Conservation (phyloP, 1,284 basidiomycete species). For the Wolfiporia cocos region DNA sequence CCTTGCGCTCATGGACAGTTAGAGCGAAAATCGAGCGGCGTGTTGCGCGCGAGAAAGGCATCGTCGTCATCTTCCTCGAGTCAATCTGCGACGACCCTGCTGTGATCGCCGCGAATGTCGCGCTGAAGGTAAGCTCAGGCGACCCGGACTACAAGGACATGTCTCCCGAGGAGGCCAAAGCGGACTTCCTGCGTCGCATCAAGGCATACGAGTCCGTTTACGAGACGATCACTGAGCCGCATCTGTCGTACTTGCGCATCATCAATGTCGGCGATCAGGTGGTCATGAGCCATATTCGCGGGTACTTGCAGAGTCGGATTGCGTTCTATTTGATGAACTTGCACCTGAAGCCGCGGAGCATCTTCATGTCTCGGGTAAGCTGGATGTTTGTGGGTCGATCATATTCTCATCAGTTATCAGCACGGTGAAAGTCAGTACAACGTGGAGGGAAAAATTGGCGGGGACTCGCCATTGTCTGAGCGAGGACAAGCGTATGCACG, state of each 20-base stretch:
- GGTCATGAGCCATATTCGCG: slow-evolving; percentile 79
- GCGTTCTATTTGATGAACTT: slow-evolving; percentile 99
- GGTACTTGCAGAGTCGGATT: slow-evolving; percentile 94
- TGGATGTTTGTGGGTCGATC: slow-evolving; percentile 3
- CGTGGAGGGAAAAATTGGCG: slow-evolving; percentile 95
- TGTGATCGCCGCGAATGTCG: slow-evolving; percentile 93
- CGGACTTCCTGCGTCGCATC: slow-evolving; percentile 90
- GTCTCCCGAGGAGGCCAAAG: slow-evolving; percentile 80
- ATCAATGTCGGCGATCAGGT: slow-evolving; percentile 87
- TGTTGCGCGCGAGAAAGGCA: slow-evolving; percentile 85
- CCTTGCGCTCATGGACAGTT: slow-evolving; percentile 1
- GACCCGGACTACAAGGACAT: slow-evolving; percentile 97
- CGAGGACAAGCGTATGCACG: slow-evolving; percentile 83
- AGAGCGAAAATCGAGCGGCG: slow-evolving; percentile 79
- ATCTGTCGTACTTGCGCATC: slow-evolving; percentile 84
- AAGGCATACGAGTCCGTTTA: slow-evolving; percentile 94
- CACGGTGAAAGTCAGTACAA: slow-evolving; percentile 99
- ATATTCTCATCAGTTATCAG: slow-evolving; percentile 34
- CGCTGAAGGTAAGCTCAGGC: slow-evolving; percentile 91
- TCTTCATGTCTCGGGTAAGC: slow-evolving; percentile 94
- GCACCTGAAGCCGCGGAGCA: slow-evolving; percentile 93
- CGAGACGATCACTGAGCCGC: slow-evolving; percentile 86
- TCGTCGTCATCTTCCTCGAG: slow-evolving; percentile 92
- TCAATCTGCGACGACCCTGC: slow-evolving; percentile 92
- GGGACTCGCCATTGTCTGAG: slow-evolving; percentile 84